Evolutionary conservation across 1,284 basidiomycete genomes (phyloP), one percentile per base, ranked within the genome.

Genomic region (Cryptococcus floricola): DNA sequence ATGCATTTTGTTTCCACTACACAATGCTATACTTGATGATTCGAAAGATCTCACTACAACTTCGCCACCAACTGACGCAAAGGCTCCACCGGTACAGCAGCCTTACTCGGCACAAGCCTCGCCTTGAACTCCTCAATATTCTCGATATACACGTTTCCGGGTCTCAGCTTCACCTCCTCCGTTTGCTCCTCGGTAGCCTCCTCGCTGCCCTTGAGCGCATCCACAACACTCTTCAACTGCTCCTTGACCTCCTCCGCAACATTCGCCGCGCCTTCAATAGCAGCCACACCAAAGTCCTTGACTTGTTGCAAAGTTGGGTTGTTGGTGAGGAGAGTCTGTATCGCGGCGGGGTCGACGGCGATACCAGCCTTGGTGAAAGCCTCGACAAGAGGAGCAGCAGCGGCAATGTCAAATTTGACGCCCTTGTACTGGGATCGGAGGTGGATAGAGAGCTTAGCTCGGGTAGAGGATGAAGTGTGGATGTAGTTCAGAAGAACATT

Each of bases 381-480:
- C 27, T 68, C 73, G 59, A 85, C 80, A 62, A 92, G 87, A 5
- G 83, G 85, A 58, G 84, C 80, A 37, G 85, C 82, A 5, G 88
- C 87, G 3, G 81, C 80, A 5, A 78, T 67, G 68, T 87, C 88
- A 70, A 93, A 84, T 61, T 83, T 84, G 57, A 67, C 47, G 37
- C 66, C 65, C 46, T 63, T 60, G 61, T 62, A 64, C 66, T 85
- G 85, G 5, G 91, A 90, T 48, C 80, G 78, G 72, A 91, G 78
- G 66, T 96, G 92, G 16, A 91, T 78, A 0, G 91, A 90, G 28
- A 95, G 76, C 74, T 95, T 95, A 39, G 85, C 80, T 43, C 91
- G 84, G 2, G 79, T 81, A 31, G 80, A 62, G 0, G 88, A 89
- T 1, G 82, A 82, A 1, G 87, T 87, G 72, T 92, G 86, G 46